These are phyloP conservation scores for Puya raimondii DNA, from an alignment of 176 grass and related monocot species.

Conservation along the genomic window DNA sequence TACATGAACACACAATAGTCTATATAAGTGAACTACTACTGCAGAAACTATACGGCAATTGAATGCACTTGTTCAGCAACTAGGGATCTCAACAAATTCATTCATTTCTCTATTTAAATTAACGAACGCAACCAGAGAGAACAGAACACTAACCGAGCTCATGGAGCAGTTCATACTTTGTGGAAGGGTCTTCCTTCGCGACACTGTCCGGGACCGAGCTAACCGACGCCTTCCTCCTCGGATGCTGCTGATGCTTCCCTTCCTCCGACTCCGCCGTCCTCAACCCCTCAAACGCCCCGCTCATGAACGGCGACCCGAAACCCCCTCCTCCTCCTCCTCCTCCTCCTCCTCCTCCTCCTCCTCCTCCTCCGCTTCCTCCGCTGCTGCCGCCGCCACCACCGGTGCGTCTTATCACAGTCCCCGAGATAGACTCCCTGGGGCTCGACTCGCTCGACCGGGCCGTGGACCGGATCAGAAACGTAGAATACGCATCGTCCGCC, in stretches of 20 bases:
- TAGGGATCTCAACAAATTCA: background rate
- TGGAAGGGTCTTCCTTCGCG: conserved; percentile 78
- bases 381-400: conserved; percentile 25
- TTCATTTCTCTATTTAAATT: background rate
- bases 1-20: background rate
- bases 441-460: conserved; percentile 17
- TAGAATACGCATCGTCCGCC: conserved; percentile 51
- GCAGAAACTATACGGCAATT: too few species aligned
- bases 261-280: conserved; percentile 23
- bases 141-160: conserved; percentile 66
- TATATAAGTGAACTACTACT: background rate
- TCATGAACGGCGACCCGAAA: conserved; percentile 76
- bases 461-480: conserved; percentile 48
- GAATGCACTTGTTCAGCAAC: too few species aligned
- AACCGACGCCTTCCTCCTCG: conserved; percentile 59
- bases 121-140: background rate
- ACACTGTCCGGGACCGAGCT: conserved; percentile 80
- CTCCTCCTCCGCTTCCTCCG: conserved; percentile 24
- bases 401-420: conserved; percentile 30
- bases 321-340: conserved; percentile 36
- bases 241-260: conserved; percentile 49
- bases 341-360: conserved; percentile 21
- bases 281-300: conserved; percentile 26
- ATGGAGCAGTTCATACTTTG: conserved; percentile 94
- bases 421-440: conserved; percentile 37